phyloP scores from a whole-genome alignment of 371 early-diverging fungal genomes.

The Haplosporangium sp. region DNA sequence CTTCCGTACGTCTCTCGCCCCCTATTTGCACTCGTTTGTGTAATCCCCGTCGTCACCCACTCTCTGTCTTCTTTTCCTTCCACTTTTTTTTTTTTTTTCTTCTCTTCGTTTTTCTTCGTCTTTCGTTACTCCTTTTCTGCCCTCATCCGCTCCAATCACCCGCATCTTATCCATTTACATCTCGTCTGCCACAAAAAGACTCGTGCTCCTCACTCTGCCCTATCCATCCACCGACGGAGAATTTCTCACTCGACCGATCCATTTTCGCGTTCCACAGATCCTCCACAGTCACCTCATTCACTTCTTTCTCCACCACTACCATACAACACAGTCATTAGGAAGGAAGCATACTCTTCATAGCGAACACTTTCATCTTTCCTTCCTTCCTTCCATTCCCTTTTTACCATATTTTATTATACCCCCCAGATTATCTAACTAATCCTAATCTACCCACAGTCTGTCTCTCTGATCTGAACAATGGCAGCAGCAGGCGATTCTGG shows the following conservation, averaged over 20 bases:
- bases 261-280: background rate
- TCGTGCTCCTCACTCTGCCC: background rate
- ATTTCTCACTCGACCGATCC: background rate
- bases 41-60: background rate
- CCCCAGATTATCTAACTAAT: background rate
- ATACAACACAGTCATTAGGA: background rate
- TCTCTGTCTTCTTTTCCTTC: background rate
- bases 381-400: conserved; percentile 1
- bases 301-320: background rate
- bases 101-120: background rate
- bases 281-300: background rate
- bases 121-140: background rate
- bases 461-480: conserved; percentile 15
- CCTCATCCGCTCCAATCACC: background rate
- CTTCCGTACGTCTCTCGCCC: background rate
- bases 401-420: background rate
- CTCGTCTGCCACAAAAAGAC: background rate
- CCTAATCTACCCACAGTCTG: background rate
- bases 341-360: background rate
- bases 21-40: conserved; percentile 3
- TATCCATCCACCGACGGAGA: background rate
- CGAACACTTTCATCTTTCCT: background rate
- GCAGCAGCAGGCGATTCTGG: conserved; percentile 34
- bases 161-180: background rate
- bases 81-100: conserved; percentile 3